Base-by-base conservation (phyloP, 176 grass and related monocot species). In the Saccharum officinarum region DNA sequence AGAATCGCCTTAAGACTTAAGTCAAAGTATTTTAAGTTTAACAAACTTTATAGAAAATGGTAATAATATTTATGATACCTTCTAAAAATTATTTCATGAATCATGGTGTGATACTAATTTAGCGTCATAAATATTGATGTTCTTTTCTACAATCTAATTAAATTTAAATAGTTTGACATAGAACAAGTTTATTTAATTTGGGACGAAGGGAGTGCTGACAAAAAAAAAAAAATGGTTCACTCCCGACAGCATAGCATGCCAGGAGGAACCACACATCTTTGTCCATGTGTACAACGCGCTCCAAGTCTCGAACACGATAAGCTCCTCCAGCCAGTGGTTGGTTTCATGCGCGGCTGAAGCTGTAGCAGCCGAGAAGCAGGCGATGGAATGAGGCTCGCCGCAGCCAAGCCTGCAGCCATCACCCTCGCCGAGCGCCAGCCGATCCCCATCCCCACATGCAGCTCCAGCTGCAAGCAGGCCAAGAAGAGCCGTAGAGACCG, bases 371-470 rank as follows among this genome's bases (percentile, higher is more conserved):
- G 28, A 28, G 28, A 28, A 28, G 28, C 28, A n/a, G 37, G 86
- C 6, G 67, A 87, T 87, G 88, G 84, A 61, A 90, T 90, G 84
- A 87, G 68, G 80, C 74, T 72, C 68, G 60, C 67, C 25, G 73
- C 67, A 23, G 10, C 74, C 84, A 83, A 79, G 42, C 59, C 67
- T 60, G 28, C 30, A 5, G 42, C 57, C 47, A 68, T 69, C 68
- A 20, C 70, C 52, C 40, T 81, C 18, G 38, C 64, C 40, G 34
- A 49, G 3, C 78, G 62, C 40, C 83, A 64, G 1, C 33, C 64
- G 22, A 3, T 81, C 12, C 39, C 77, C 8, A 28, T 81, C 17
- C 49, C 61, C 7, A 26, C 61, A 63, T 14, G 63, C 10, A 14
- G 25, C 61, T 30, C 1, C 62, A 30, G 87, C 36, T 75, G 69